Evolutionary conservation across 352 stramenopile species (phyloP).

Genomic region (Globisporangium megalacanthum): DNA sequence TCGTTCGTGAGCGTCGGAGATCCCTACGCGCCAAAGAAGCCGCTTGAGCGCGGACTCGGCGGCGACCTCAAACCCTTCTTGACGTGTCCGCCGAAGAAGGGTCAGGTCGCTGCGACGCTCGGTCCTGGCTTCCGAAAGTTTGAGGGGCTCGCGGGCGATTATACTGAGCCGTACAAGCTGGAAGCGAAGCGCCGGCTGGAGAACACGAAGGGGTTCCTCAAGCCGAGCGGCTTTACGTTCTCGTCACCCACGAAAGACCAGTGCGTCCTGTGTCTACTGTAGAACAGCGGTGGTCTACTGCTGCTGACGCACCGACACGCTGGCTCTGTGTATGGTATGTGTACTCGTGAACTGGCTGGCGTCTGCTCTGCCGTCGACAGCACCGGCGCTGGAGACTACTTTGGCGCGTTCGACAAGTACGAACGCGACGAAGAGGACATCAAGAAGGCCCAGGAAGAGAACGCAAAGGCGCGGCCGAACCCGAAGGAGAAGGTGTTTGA

Average conservation of each 20-base stretch:
- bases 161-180: conserved; percentile 66
- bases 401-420: conserved; percentile 58
- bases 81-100: conserved; percentile 64
- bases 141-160: conserved; percentile 53
- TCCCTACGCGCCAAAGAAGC: conserved; percentile 40
- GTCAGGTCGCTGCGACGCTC: conserved; percentile 52
- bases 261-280: conserved; percentile 16
- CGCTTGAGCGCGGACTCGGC: conserved; percentile 43
- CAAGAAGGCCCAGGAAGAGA: conserved; percentile 42
- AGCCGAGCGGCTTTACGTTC: conserved; percentile 62
- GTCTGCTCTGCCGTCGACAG: conserved; percentile 11
- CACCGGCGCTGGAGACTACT: conserved; percentile 65
- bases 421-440: conserved; percentile 61
- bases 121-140: conserved; percentile 58
- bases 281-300: too few species aligned
- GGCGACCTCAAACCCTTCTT: conserved; percentile 67
- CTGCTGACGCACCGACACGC: too few species aligned
- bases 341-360: too few species aligned
- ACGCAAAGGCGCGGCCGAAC: conserved; percentile 28
- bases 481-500: conserved; percentile 61
- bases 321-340: background rate
- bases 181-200: conserved; percentile 57
- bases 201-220: conserved; percentile 67
- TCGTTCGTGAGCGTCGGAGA: conserved; percentile 65
- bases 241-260: conserved; percentile 57